These are phyloP conservation scores for Phaeophleospora eucalypticola DNA, from an alignment of 2,329 filamentous ascomycete species.

Conservation along the genomic window DNA sequence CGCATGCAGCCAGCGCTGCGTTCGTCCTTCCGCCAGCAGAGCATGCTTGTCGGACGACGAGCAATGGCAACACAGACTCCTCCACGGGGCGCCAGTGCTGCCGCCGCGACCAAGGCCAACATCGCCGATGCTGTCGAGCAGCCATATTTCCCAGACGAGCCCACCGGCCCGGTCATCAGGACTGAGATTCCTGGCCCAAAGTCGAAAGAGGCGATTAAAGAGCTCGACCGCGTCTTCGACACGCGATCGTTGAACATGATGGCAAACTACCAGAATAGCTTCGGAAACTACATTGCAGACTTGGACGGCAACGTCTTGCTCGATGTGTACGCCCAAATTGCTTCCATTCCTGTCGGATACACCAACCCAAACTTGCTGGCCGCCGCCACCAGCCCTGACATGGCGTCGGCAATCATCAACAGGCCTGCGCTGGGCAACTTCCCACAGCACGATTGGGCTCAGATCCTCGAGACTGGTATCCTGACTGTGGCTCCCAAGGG, in stretches of 20 bases:
- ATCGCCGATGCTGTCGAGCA: slow-evolving; percentile 25
- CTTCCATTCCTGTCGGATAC: slow-evolving; percentile 87
- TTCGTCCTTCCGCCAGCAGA: slow-evolving; percentile 15
- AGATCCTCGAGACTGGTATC: slow-evolving; percentile 73
- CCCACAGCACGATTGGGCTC: slow-evolving; percentile 77
- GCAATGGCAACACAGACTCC: slow-evolving; percentile 32
- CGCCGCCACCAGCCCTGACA: slow-evolving; percentile 69
- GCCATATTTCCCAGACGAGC: slow-evolving; percentile 52
- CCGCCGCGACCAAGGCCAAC: slow-evolving; percentile 27
- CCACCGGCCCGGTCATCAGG: slow-evolving; percentile 50
- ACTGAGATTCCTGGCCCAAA: slow-evolving; percentile 71
- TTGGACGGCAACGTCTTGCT: slow-evolving; percentile 67
- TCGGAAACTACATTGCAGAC: slow-evolving; percentile 76
- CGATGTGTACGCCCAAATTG: slow-evolving; percentile 88
- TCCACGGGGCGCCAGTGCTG: slow-evolving; percentile 27
- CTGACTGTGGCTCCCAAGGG: slow-evolving; percentile 80
- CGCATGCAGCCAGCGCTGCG: slow-evolving; percentile 30
- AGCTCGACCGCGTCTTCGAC: slow-evolving; percentile 77
- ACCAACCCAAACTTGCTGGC: slow-evolving; percentile 75
- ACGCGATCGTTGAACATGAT: slow-evolving; percentile 82
- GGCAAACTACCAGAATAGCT: slow-evolving; percentile 67
- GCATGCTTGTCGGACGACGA: slow-evolving; percentile 10
- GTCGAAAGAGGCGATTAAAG: slow-evolving; percentile 63
- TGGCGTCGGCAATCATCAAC: slow-evolving; percentile 79
- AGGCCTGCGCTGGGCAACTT: slow-evolving; percentile 88